These are phyloP conservation scores for Cercospora brassicicola DNA, from an alignment of 2,329 filamentous ascomycete genomes.

Conservation along the genomic window DNA sequence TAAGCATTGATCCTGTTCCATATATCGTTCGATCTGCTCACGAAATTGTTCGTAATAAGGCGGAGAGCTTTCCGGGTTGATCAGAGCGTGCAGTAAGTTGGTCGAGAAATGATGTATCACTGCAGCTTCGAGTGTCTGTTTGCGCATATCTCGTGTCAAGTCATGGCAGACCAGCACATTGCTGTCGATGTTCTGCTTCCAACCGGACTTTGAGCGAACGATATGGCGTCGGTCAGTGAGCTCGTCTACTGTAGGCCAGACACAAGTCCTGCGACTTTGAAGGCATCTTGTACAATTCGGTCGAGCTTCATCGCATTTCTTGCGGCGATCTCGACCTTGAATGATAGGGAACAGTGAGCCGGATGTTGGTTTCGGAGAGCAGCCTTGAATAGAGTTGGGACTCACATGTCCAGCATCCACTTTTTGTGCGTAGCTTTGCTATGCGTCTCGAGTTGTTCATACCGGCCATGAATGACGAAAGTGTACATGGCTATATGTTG, in stretches of 20 bases:
- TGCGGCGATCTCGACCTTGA: background rate
- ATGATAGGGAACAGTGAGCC: background rate
- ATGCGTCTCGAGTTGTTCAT: background rate
- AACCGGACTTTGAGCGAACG: too few relatives aligned
- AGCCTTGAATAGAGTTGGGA: background rate
- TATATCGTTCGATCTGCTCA: background rate
- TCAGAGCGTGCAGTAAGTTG: background rate
- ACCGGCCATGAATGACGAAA: background rate
- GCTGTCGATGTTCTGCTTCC: too few relatives aligned
- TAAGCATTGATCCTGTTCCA: background rate
- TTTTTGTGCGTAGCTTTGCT: background rate
- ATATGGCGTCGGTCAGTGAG: background rate
- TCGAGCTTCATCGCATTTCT: background rate
- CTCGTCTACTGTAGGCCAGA: background rate
- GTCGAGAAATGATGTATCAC: background rate
- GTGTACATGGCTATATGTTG: background rate
- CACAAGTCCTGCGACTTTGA: background rate
- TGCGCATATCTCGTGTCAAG: background rate
- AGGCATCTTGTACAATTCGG: background rate
- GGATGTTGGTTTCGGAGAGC: background rate
- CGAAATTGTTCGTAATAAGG: background rate
- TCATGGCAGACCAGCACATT: background rate
- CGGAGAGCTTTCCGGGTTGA: background rate
- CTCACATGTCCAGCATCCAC: constrained; percentile 3
- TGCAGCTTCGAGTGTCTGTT: background rate